Percentiles rank a stretch among this genome's conserved stretches.
phyloP scores from a whole-genome alignment of 2,329 filamentous ascomycete genomes.

The Colletotrichum lentis region DNA sequence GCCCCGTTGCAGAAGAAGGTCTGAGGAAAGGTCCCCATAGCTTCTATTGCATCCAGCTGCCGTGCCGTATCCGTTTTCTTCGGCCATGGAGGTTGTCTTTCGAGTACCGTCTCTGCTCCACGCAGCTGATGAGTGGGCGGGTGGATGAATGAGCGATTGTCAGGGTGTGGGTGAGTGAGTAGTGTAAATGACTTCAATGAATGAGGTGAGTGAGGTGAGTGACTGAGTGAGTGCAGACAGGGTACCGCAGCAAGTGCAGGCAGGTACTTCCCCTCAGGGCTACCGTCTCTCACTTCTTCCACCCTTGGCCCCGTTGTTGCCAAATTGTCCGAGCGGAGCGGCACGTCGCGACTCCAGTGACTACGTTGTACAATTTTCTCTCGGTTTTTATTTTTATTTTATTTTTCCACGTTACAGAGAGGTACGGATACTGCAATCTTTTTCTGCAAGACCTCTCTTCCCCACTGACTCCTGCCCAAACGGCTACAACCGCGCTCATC shows the following conservation, averaged over 20 bases:
- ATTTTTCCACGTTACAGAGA: neutral
- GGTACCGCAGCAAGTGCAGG: conserved; percentile 5
- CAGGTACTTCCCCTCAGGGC: neutral
- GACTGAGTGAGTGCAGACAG: neutral
- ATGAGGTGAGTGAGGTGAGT: too few relatives aligned
- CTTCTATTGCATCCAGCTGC: conserved; percentile 36
- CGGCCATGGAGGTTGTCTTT: neutral
- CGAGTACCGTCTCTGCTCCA: neutral
- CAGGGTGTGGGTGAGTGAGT: too few relatives aligned
- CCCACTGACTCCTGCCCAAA: too few relatives aligned
- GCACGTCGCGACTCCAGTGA: neutral
- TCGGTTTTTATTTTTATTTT: neutral
- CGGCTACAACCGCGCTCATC: too few relatives aligned
- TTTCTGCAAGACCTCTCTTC: neutral
- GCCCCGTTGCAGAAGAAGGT: neutral
- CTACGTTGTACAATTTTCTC: neutral
- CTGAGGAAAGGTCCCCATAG: conserved; percentile 22
- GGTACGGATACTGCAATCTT: neutral
- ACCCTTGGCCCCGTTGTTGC: conserved; percentile 2
- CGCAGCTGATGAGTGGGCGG: neutral
- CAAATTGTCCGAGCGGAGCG: conserved; percentile 27
- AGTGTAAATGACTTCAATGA: too few relatives aligned
- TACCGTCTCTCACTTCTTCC: neutral
- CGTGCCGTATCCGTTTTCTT: conserved; percentile 7
- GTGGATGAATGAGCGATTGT: neutral